Evolutionary conservation across 768 basidiomycete species (phyloP).

Genomic region (Kwoniella dejecticola): DNA sequence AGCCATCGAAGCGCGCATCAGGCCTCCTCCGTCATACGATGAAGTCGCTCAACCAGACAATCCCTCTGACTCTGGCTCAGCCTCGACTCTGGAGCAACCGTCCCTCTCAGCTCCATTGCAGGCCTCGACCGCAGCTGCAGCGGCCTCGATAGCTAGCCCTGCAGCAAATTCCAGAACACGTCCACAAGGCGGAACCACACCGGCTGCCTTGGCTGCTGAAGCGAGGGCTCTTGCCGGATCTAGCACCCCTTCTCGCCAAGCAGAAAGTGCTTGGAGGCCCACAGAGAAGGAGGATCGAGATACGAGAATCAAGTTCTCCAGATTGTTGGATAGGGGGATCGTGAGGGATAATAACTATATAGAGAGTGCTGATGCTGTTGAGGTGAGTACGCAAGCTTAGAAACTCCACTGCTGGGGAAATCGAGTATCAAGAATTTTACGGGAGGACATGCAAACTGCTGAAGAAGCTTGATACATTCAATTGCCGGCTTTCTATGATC

Average conservation of each 20-base stretch:
- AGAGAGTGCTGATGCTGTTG: constrained; percentile 36
- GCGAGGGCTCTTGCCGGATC: not conserved
- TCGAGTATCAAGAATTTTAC: no score
- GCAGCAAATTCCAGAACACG: not conserved
- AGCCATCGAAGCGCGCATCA: constrained; percentile 36
- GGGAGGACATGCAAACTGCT: no score
- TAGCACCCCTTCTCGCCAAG: not conserved
- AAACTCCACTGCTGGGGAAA: not conserved
- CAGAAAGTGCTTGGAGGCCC: constrained; percentile 4
- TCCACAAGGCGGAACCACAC: not conserved
- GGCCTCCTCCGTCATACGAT: constrained; percentile 15
- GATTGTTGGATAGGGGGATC: constrained; percentile 47
- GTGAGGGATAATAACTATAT: constrained; percentile 49
- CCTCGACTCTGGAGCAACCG: no score
- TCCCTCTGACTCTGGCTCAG: no score
- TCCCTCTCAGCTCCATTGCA: not conserved
- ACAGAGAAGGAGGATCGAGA: constrained; percentile 45
- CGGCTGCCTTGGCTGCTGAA: not conserved
- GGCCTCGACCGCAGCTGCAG: no score
- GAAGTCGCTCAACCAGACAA: not conserved
- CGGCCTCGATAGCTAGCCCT: not conserved
- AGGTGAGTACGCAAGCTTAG: constrained; percentile 28
- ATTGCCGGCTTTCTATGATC: no score
- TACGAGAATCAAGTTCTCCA: constrained; percentile 31
- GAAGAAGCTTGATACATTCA: no score